These are phyloP conservation scores for Vanrija humicola DNA, from an alignment of 1,284 basidiomycete genomes.

Conservation along the genomic window DNA sequence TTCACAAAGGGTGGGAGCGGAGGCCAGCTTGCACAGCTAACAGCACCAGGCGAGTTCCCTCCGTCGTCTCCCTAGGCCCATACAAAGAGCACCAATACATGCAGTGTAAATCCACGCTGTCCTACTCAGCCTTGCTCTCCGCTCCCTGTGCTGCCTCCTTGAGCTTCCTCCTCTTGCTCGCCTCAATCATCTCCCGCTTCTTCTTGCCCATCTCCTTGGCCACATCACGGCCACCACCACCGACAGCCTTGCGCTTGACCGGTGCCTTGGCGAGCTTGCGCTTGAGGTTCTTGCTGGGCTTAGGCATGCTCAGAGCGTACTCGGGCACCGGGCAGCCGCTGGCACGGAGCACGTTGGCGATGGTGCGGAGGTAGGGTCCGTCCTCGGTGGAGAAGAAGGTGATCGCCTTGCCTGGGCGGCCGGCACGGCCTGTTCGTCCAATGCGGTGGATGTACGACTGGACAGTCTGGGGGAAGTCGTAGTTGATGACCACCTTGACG, in stretches of 20 bases:
- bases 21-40: no score
- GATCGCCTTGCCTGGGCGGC: conserved; percentile 81
- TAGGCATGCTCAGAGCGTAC: conserved; percentile 82
- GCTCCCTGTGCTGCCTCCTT: conserved; percentile 6
- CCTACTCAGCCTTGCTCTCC: background rate
- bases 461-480: conserved; percentile 85
- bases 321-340: conserved; percentile 84
- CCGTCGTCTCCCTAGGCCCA: no score
- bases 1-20: no score
- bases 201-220: conserved; percentile 68
- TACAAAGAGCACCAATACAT: no score
- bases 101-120: no score
- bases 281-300: conserved; percentile 82
- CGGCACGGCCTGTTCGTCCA: conserved; percentile 91
- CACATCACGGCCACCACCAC: conserved; percentile 64
- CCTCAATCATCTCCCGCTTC: conserved; percentile 57
- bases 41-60: no score
- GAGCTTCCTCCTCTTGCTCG: conserved; percentile 41
- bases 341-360: conserved; percentile 89
- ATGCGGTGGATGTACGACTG: conserved; percentile 96
- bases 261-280: conserved; percentile 71
- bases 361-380: conserved; percentile 84
- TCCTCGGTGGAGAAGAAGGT: conserved; percentile 97
- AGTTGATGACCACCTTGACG: conserved; percentile 91
- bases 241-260: conserved; percentile 68